Base-by-base conservation (phyloP, 495 filamentous ascomycete genomes). In the Lasiosphaeria miniovina region DNA sequence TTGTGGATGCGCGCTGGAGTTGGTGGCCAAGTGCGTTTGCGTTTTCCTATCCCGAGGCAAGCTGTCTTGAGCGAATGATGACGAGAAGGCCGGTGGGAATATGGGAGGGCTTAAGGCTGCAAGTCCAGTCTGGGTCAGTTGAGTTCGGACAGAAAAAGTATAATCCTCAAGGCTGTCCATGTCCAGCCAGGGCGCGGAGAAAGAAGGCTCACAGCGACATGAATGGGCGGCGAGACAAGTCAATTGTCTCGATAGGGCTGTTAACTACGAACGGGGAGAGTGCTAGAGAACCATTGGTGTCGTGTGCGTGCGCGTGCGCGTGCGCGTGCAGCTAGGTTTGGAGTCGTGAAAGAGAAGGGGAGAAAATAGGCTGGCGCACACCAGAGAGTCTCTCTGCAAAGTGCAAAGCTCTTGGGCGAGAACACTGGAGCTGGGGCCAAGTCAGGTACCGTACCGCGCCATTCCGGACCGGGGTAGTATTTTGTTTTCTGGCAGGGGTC, bases 171-270 rank as follows among this genome's bases (percentile, higher is more conserved):
- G 7, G 6, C 36, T 15, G 31, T n/a, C 24, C 24, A 24, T 24
- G 24, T 24, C 24, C 24, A 24, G 24, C 24, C 24, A 1, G 24
- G 24, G 24, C 24, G 24, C 24, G 24, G 2, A 34, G 31, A 57
- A 33, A 14, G 0, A 46, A 49, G 60, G 55, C 68, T 71, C 67
- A 68, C 68, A 71, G 66, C 61, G 68, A 71, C 68, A 65, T 64
- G 57, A 67, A 67, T 58, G 34, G 54, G 54, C 58, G 58, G 46
- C 54, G 53, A 64, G 68, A 68, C 66, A 68, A 63, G 52, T 61
- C 66, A 66, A 68, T 68, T 68, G 68, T 49, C 66, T 59, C 60
- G 53, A 54, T 50, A 50, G 34, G 36, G 52, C 40, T 6, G 52
- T 66, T 61, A 56, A 57, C 64, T 58, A 55, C 49, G 36, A 52